Evolutionary conservation across 768 basidiomycete genomes (phyloP).

Genomic region (Termitomyces sp.): DNA sequence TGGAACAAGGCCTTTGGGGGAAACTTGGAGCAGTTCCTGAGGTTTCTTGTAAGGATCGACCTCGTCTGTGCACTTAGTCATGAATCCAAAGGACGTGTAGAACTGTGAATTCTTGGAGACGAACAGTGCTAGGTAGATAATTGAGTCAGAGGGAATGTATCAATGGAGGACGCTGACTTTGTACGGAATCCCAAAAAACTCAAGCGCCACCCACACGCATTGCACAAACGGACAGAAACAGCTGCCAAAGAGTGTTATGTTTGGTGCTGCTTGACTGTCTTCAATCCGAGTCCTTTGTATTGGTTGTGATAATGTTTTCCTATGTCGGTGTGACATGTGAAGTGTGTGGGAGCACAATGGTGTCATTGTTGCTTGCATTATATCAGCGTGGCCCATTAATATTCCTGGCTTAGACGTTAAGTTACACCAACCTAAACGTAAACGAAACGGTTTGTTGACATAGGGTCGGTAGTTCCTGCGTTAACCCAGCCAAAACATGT

Average conservation of each 20-base stretch:
- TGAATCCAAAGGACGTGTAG: not conserved
- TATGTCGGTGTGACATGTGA: slow-evolving; percentile 7
- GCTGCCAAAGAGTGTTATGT: slow-evolving; percentile 61
- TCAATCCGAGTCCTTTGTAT: slow-evolving; percentile 47
- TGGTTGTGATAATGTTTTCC: slow-evolving; percentile 31
- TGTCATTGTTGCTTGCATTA: too few relatives aligned
- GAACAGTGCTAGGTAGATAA: not conserved
- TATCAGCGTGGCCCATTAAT: too few relatives aligned
- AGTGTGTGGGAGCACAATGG: too few relatives aligned
- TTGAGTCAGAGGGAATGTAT: not conserved
- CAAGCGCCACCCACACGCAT: slow-evolving; percentile 75
- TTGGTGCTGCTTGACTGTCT: slow-evolving; percentile 48
- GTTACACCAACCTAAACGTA: too few relatives aligned
- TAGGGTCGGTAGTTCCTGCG: too few relatives aligned
- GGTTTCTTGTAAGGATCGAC: slow-evolving; percentile 45
- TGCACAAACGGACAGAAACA: slow-evolving; percentile 85
- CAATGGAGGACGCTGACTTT: slow-evolving; percentile 32
- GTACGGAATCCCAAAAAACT: slow-evolving; percentile 67
- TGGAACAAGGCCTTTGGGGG: slow-evolving; percentile 67
- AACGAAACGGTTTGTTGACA: too few relatives aligned
- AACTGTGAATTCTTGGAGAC: not conserved
- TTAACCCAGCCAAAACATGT: too few relatives aligned
- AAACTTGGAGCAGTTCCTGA: slow-evolving; percentile 57
- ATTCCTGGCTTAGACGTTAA: too few relatives aligned
- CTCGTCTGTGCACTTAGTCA: not conserved